These are phyloP conservation scores for Prunus davidiana DNA, from an alignment of 306 rosid genomes.

Conservation along the genomic window DNA sequence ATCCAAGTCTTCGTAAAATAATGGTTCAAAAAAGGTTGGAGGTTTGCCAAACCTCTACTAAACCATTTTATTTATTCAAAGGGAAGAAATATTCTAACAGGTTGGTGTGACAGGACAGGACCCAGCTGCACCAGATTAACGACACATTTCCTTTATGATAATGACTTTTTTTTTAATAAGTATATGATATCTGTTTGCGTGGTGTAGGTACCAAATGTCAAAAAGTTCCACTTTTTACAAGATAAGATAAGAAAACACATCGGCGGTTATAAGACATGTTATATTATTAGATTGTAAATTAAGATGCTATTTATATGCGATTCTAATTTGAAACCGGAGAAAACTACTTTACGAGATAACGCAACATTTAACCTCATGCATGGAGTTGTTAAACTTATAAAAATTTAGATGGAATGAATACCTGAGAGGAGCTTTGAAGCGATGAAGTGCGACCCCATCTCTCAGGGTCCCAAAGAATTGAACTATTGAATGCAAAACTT, in stretches of 20 bases:
- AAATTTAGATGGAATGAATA: constrained; percentile 1
- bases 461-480: constrained; percentile 94
- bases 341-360: too few relatives aligned
- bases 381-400: too few relatives aligned
- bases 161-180: neutral
- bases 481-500: constrained; percentile 88
- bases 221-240: neutral
- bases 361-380: too few relatives aligned
- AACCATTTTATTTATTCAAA: constrained; percentile 4
- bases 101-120: constrained; percentile 9
- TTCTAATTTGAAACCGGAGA: too few relatives aligned
- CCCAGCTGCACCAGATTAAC: neutral
- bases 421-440: constrained; percentile 81
- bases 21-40: constrained; percentile 22
- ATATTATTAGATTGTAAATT: neutral
- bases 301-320: neutral
- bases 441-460: constrained; percentile 98
- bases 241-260: neutral
- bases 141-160: neutral
- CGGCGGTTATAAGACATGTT: rapidly evolving
- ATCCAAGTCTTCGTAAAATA: constrained; percentile 5
- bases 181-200: neutral
- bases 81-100: neutral
- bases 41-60: constrained; percentile 49
- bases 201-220: neutral